phyloP scores from a whole-genome alignment of 2,329 filamentous ascomycete genomes.

The Verticillium nonalfalfae region DNA sequence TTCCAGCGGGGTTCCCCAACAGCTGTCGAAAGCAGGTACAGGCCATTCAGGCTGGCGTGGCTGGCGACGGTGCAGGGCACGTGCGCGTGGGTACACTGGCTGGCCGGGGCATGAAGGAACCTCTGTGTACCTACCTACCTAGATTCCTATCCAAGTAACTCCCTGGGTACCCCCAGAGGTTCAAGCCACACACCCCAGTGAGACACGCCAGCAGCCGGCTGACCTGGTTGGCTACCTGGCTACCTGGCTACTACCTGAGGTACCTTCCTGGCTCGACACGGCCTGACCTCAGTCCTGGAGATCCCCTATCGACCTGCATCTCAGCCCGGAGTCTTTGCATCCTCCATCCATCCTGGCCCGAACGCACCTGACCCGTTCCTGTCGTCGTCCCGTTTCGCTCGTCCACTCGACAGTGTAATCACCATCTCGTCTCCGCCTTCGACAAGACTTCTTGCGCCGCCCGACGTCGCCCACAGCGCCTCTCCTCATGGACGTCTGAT shows the following conservation, averaged over 20 bases:
- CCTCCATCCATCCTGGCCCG: not conserved
- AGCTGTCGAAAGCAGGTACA: not conserved
- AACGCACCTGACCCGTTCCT: not conserved
- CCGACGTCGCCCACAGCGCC: not conserved
- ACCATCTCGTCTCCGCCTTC: not conserved
- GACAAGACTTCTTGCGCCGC: not conserved
- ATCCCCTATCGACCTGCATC: not conserved
- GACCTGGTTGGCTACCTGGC: not conserved
- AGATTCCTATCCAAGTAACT: too few relatives aligned
- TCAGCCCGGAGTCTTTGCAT: not conserved
- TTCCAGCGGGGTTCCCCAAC: not conserved
- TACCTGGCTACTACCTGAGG: not conserved
- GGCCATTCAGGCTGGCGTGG: not conserved
- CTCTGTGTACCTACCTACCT: too few relatives aligned
- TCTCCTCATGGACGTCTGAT: not conserved
- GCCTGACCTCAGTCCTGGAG: not conserved
- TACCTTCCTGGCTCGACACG: not conserved
- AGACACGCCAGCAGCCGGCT: not conserved
- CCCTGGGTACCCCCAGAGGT: too few relatives aligned
- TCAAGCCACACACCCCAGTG: not conserved
- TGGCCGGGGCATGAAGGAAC: too few relatives aligned
- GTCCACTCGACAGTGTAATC: not conserved
- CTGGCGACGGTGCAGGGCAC: not conserved
- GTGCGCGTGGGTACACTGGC: not conserved
- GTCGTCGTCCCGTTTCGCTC: not conserved